Conservation (phyloP, 2,329 filamentous ascomycete species). For the Gyromitra esculenta region DNA sequence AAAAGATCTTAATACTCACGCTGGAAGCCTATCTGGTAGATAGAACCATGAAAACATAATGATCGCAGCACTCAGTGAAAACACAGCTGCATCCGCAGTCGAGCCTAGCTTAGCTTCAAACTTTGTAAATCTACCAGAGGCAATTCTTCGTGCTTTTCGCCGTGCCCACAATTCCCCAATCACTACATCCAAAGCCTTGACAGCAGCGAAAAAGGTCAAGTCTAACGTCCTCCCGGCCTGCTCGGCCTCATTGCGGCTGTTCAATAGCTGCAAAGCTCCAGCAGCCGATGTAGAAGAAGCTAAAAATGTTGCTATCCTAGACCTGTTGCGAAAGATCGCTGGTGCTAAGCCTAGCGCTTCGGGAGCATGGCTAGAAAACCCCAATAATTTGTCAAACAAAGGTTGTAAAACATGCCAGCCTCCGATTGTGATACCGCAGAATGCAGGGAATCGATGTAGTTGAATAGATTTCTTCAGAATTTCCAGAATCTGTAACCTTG, state of each 20-base stretch:
- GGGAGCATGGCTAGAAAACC: conserved; percentile 42
- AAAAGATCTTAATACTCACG: conserved; percentile 42
- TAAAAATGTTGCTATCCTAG: conserved; percentile 52
- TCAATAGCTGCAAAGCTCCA: conserved; percentile 51
- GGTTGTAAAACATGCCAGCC: conserved; percentile 64
- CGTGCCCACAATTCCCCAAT: conserved; percentile 73
- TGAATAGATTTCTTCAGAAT: conserved; percentile 58
- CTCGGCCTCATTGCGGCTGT: conserved; percentile 28
- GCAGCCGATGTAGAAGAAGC: conserved; percentile 50
- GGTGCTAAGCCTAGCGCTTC: conserved; percentile 23
- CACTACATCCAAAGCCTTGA: conserved; percentile 74
- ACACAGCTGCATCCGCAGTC: conserved; percentile 74
- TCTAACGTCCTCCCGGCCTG: conserved; percentile 79
- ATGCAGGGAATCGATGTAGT: conserved; percentile 65
- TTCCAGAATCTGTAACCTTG: conserved; percentile 49
- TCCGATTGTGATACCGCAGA: conserved; percentile 66
- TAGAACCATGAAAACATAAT: conserved; percentile 95
- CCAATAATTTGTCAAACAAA: conserved; percentile 57
- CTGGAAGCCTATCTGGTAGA: conserved; percentile 73
- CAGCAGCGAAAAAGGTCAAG: conserved; percentile 78
- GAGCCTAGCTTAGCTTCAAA: conserved; percentile 45
- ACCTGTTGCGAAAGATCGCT: conserved; percentile 24
- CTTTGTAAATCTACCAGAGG: conserved; percentile 64
- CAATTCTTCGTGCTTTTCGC: conserved; percentile 63
- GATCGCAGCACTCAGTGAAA: conserved; percentile 75